A percentile compares a stretch with the other conserved stretches of the same genome.
These are phyloP conservation scores for Cenococcum geophilum DNA, from an alignment of 495 filamentous ascomycete genomes.

Conservation along the genomic window DNA sequence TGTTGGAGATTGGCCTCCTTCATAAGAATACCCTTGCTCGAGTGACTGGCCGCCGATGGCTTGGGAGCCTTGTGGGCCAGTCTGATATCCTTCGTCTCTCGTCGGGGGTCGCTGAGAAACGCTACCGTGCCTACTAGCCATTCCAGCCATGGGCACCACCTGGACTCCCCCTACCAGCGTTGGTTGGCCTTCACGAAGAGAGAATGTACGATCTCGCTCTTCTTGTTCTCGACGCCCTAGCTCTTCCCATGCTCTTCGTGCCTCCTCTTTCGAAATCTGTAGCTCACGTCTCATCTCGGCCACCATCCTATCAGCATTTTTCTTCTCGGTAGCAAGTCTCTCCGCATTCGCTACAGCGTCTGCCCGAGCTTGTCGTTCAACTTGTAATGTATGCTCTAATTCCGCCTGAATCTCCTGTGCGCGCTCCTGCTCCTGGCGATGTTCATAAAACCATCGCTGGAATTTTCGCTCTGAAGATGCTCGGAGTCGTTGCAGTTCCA, in stretches of 20 bases:
- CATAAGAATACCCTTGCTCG: conserved; percentile 44
- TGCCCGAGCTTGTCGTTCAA: conserved; percentile 62
- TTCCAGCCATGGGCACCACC: conserved; percentile 89
- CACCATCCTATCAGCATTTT: conserved; percentile 66
- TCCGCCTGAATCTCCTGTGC: conserved; percentile 77
- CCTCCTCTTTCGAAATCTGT: conserved; percentile 92
- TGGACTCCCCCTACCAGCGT: conserved; percentile 89
- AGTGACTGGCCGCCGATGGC: conserved; percentile 21
- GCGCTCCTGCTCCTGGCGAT: conserved; percentile 78
- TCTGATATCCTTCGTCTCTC: conserved; percentile 33
- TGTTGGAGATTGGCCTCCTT: conserved; percentile 41
- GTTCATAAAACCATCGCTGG: conserved; percentile 98
- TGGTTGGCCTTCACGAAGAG: conserved; percentile 78
- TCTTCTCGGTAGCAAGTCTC: conserved; percentile 55
- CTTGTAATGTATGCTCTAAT: conserved; percentile 62
- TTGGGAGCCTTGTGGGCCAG: background rate
- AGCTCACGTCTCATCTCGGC: conserved; percentile 84
- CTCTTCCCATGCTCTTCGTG: conserved; percentile 94
- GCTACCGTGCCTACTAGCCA: conserved; percentile 59
- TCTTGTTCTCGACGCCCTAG: conserved; percentile 89
- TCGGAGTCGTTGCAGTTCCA: conserved; percentile 90
- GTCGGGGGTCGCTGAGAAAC: conserved; percentile 33
- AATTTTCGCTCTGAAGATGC: conserved; percentile 96
- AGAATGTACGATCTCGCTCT: conserved; percentile 83
- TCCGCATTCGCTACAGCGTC: conserved; percentile 50